Evolutionary conservation across 805 yeast genomes (phyloP), one percentile per base, ranked within the genome.

Genomic region (Candida silvicultrix): DNA sequence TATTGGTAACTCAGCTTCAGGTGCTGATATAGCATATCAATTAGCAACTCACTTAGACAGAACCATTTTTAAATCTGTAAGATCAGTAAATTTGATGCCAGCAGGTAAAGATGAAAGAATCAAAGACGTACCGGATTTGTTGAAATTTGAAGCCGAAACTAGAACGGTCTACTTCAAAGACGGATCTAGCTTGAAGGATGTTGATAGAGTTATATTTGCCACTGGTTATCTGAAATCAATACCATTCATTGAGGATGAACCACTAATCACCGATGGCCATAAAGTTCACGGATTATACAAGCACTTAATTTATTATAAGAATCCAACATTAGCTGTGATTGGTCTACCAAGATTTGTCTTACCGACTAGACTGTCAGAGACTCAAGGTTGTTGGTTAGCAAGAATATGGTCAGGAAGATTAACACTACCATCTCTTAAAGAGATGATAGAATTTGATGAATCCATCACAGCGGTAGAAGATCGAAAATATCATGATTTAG

Each of bases 1-100:
- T 7, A 77, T 87, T n/a, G 95, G 95, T 0, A 83, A 81, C 54
- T 80, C 83, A 11, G 84, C 94, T 2, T 80, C 89, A 28, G 96
- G 92, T 23, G 75, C 79, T 18, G 96, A 89, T 58, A 68, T 85
- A 38, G 77, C 88, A 2, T 74, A 72, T 46, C 90, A 85, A 57
- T 57, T 82, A 18, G 75, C 81, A 1, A 66, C 68, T 2, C 57
- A 48, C 3, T 65, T 76, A 40, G 63, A 70, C 10, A 67, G 63
- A 43, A 60, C 57, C 8, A 67, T 81, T 14, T 70, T 72, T 55
- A 73, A 78, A 48, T 73, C 83, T 11, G 65, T 71, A 14, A 67
- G 85, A 50, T 72, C 80, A 1, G 71, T 66, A 25, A 65, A 67
- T 48, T 44, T 56, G 18, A 53, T 70, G 43, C 77, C 79, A 4